Evolutionary conservation across 2,329 filamentous ascomycete species (phyloP), one percentile per base, ranked within the genome.

Genomic region (Clonostachys sp.): DNA sequence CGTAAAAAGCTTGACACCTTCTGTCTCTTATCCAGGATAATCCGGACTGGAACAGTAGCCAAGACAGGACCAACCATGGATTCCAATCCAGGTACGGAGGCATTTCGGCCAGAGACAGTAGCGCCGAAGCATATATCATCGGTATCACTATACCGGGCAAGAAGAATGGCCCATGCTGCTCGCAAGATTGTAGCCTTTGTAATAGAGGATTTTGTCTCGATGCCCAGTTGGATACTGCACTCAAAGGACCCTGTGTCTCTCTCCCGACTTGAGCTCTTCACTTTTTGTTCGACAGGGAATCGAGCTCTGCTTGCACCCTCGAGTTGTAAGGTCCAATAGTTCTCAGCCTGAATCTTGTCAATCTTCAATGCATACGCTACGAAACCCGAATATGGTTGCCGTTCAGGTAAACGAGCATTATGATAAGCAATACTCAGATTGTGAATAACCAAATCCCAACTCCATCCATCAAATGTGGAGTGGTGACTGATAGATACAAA

Each of bases 391-490:
- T 45, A 53, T 12, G 47, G 43, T 12, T 33, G 5, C 9, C 34
- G 14, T 9, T 14, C 34, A 16, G 34, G 34, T 44, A n/a, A 4
- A 42, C 47, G n/a, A 35, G n/a, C 12, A 13, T 34, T 33, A 24
- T 34, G 12, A 14, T 49, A 49, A 12, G 33, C 34, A 9, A 17
- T 17, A 14, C 30, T 18, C 14, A 57, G 41, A 1, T 33, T 39
- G n/a, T 44, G 34, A 12, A 51, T 17, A 5, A 55, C 42, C 0
- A 56, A 42, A 7, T 24, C 34, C 40, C 49, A n/a, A 9, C 53
- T 55, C 55, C 55, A 60, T 6, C 58, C 60, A 38, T 63, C 60
- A 35, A 60, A 59, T 1, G 58, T 34, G 5, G 59, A 51, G 34
- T 62, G 61, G 20, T 63, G 60, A 4, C 51, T 50, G 5, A 55